A percentile compares a stretch with the other conserved stretches of the same genome.
Conservation (phyloP, 75 land plant genomes). For the Picea glauca region DNA sequence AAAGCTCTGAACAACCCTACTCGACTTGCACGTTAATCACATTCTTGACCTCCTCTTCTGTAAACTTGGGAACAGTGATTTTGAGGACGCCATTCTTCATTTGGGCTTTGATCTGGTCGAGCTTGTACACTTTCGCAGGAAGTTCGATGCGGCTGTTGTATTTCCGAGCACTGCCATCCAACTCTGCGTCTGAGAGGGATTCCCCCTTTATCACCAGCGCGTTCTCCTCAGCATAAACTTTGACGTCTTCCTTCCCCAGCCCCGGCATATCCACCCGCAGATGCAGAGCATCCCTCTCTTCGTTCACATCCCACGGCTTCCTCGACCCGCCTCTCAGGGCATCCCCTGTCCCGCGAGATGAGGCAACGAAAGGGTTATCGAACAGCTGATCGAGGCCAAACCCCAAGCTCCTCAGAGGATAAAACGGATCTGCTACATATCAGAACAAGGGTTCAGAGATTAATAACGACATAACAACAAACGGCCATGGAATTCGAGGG, state of each 20-base stretch:
- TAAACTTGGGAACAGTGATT: constrained; percentile 49
- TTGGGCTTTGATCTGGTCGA: constrained; percentile 60
- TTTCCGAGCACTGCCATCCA: constrained; percentile 11
- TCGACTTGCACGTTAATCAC: constrained; percentile 34
- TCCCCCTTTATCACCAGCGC: constrained; percentile 45
- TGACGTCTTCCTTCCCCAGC: constrained; percentile 45
- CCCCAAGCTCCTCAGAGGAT: constrained; percentile 29
- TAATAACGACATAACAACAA: not conserved
- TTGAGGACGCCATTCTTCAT: constrained; percentile 76
- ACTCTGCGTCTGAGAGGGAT: constrained; percentile 13
- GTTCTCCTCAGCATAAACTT: constrained; percentile 39
- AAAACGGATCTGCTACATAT: constrained; percentile 23
- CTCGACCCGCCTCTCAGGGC: not conserved
- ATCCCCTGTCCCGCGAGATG: constrained; percentile 11
- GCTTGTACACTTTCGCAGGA: constrained; percentile 26
- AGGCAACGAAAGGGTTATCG: constrained; percentile 24
- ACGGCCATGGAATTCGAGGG: not conserved
- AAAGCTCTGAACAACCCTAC: not conserved
- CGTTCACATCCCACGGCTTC: constrained; percentile 39
- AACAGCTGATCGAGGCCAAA: constrained; percentile 36
- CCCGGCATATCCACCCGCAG: constrained; percentile 63
- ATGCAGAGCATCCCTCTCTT: constrained; percentile 21
- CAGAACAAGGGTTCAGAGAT: not conserved
- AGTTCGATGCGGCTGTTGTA: constrained; percentile 33
- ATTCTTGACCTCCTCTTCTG: constrained; percentile 42